These are phyloP conservation scores for Exophiala aquamarina DNA, from an alignment of 2,329 filamentous ascomycete species.

Conservation along the genomic window DNA sequence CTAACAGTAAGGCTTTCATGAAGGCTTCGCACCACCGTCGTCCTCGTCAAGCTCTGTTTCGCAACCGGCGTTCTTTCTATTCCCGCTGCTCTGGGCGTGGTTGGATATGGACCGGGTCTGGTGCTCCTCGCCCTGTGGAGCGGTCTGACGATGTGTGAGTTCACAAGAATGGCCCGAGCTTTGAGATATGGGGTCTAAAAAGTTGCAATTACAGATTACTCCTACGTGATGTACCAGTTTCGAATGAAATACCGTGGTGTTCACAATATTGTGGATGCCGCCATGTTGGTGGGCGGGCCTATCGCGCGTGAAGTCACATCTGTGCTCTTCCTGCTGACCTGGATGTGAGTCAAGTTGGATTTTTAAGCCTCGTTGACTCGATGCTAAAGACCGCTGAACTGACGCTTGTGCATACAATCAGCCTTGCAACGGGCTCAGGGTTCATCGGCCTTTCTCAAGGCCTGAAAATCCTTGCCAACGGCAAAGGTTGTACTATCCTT, in stretches of 20 bases:
- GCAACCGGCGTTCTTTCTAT: conserved; percentile 2
- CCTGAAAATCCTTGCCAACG: conserved; percentile 41
- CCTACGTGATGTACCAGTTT: conserved; percentile 48
- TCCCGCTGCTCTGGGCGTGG: conserved; percentile 1
- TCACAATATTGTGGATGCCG: conserved; percentile 60
- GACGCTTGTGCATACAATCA: background rate
- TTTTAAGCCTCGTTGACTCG: background rate
- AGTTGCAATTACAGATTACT: conserved; percentile 5
- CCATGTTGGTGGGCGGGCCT: conserved; percentile 53
- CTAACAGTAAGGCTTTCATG: background rate
- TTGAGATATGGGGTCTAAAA: too few relatives aligned
- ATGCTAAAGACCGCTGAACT: background rate
- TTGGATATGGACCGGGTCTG: conserved; percentile 3
- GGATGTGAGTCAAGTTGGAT: conserved; percentile 33
- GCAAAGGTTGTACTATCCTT: conserved; percentile 34
- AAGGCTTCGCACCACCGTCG: conserved; percentile 2
- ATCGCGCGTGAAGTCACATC: conserved; percentile 41
- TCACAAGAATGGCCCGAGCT: too few relatives aligned
- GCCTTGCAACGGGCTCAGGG: conserved; percentile 36
- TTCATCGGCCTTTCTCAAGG: conserved; percentile 44
- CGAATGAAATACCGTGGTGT: conserved; percentile 50
- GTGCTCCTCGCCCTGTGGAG: conserved; percentile 4
- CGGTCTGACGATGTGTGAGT: conserved; percentile 3
- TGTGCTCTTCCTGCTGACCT: conserved; percentile 34
- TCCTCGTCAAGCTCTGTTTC: conserved; percentile 4